Conservation (phyloP, 192 early-diverging fungal genomes). For the Umbelopsis sp. region DNA sequence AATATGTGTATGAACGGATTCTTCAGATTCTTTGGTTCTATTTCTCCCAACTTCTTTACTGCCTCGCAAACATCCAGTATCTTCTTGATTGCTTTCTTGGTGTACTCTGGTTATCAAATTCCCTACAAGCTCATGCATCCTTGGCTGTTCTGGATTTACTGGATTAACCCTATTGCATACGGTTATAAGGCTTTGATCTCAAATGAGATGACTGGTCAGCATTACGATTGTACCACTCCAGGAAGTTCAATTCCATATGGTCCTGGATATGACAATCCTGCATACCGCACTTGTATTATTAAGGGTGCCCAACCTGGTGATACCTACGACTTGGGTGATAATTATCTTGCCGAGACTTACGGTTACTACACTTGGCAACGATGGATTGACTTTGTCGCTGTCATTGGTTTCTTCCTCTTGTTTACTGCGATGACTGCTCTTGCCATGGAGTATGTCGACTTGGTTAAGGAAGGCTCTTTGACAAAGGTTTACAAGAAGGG, state of each 20-base stretch:
- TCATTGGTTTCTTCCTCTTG: slow-evolving; percentile 42
- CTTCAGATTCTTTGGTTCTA: slow-evolving; percentile 60
- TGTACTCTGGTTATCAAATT: slow-evolving; percentile 71
- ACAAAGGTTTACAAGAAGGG: slow-evolving; percentile 56
- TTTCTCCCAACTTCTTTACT: slow-evolving; percentile 54
- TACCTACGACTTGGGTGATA: slow-evolving; percentile 49
- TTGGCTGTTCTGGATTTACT: slow-evolving; percentile 67
- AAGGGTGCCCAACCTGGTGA: slow-evolving; percentile 56
- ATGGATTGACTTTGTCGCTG: slow-evolving; percentile 58
- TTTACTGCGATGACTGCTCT: slow-evolving; percentile 47
- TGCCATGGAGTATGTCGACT: slow-evolving; percentile 66
- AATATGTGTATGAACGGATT: slow-evolving; percentile 62
- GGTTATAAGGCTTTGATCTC: slow-evolving; percentile 69
- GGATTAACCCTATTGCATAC: slow-evolving; percentile 75
- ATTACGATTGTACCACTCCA: not conserved
- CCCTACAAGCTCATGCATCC: slow-evolving; percentile 63
- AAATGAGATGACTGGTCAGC: slow-evolving; percentile 62
- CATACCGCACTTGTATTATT: slow-evolving; percentile 59
- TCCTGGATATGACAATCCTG: slow-evolving; percentile 46
- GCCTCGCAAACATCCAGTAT: slow-evolving; percentile 59
- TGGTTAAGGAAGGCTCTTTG: slow-evolving; percentile 58
- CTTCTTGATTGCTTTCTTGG: slow-evolving; percentile 55
- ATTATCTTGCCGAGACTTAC: slow-evolving; percentile 52
- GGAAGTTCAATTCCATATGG: slow-evolving; percentile 51
- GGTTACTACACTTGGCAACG: slow-evolving; percentile 53